Conservation (phyloP, 2,329 filamentous ascomycete species). For the Colletotrichum sp. region DNA sequence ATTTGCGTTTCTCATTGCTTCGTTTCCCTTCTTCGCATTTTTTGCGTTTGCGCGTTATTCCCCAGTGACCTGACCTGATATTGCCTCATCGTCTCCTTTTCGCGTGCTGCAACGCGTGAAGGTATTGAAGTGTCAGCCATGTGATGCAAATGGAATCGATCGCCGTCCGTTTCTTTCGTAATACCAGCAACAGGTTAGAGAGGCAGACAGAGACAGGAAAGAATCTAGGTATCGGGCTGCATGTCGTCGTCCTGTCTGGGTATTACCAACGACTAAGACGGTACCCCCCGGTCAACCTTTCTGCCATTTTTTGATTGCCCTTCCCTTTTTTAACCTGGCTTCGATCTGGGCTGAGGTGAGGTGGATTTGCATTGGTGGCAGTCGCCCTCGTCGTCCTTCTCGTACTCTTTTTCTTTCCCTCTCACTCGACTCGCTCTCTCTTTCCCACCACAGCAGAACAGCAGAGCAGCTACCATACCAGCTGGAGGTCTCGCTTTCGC, state of each 20-base stretch:
- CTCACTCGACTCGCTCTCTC: neutral
- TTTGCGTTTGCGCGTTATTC: neutral
- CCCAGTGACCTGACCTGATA: neutral
- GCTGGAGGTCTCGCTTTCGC: neutral
- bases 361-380: neutral
- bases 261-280: slow-evolving; percentile 11
- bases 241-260: neutral
- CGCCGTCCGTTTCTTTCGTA: neutral
- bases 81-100: neutral
- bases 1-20: neutral
- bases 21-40: neutral
- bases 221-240: neutral
- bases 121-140: neutral
- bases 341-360: slow-evolving; percentile 2
- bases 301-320: slow-evolving; percentile 3
- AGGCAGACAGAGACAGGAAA: neutral
- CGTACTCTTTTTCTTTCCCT: neutral
- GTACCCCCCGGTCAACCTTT: slow-evolving; percentile 12
- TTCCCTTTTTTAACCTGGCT: slow-evolving; percentile 13
- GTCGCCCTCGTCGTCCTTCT: neutral
- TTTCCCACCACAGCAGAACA: neutral
- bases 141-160: neutral
- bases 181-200: neutral
- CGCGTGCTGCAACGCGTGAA: neutral
- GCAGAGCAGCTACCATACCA: neutral